Base-by-base conservation (phyloP, 2,329 filamentous ascomycete genomes). In the Botrytis elliptica region DNA sequence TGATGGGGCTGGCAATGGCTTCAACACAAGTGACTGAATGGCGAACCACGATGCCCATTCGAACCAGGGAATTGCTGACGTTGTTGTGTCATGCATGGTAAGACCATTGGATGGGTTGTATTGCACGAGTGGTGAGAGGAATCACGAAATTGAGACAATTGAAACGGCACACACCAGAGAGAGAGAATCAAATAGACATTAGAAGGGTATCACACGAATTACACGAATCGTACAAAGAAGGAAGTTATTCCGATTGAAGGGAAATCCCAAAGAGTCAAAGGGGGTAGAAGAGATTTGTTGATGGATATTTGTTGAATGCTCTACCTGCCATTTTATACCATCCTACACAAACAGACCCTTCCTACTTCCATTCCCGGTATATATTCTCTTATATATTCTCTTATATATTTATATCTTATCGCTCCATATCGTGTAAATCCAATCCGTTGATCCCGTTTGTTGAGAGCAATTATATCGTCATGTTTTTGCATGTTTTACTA, bases 61-160 rank as follows among this genome's bases (percentile, higher is more conserved):
- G 14, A 18, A 18, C 52, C 18, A 52, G 49, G 64, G 29, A 52
- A 52, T 38, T n/a, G 44, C 44, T 67, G 64, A 52, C 64, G 44
- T 67, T 52, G 44, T 66, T 20, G 64, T 66, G 36, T 38, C 12
- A 52, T 66, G 22, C 12, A 52, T 66, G 22, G 64, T 66, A 55
- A 55, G 62, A 33, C n/a, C 12, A 42, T 66, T 55, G n/a, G 42
- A 49, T 49, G 18, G 25, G n/a, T 40, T 33, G 40, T 42, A 63
- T 29, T 20, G 36, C 42, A 42, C 29, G n/a, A 14, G 49, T 52
- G 16, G 44, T 40, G 22, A 36, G 20, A 18, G 36, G 49, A 55
- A 68, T 57, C 33, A 55, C 65, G 65, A 57, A 55, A 55, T 55
- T 68, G 65, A 68, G 22, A 67, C 65, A 57, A 40, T 42, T 42